Evolutionary conservation across 2,329 filamentous ascomycete species (phyloP).

Genomic region (Fonsecaea nubica): DNA sequence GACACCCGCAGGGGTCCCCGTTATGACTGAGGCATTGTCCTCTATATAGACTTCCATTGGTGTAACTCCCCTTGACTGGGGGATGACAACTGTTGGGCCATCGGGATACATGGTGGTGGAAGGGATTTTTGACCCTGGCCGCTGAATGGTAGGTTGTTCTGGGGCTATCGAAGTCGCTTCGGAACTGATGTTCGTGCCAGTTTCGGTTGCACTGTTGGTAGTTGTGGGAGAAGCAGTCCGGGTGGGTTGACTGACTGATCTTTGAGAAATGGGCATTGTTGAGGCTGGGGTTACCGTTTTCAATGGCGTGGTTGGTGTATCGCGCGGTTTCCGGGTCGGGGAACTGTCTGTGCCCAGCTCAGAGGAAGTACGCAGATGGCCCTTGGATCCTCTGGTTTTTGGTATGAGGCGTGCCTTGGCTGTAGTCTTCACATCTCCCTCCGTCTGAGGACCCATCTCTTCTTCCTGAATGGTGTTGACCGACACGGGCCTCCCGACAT

Average conservation of each 20-base stretch:
- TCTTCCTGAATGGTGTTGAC: constrained; percentile 43
- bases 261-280: constrained; percentile 34
- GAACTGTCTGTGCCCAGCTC: constrained; percentile 47
- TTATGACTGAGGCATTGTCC: constrained; percentile 36
- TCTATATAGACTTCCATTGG: constrained; percentile 48
- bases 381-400: constrained; percentile 51
- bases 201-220: constrained; percentile 45
- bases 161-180: constrained; percentile 56
- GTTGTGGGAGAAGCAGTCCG: constrained; percentile 46
- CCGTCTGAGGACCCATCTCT: constrained; percentile 41
- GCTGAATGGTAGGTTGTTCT: constrained; percentile 47
- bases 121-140: constrained; percentile 37
- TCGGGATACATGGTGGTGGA: constrained; percentile 13
- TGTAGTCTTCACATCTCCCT: constrained; percentile 44
- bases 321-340: constrained; percentile 44
- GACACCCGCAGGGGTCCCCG: constrained; percentile 41
- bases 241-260: constrained; percentile 47
- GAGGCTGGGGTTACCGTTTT: constrained; percentile 44
- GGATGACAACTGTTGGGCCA: constrained; percentile 16
- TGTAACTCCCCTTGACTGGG: constrained; percentile 40
- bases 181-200: constrained; percentile 43
- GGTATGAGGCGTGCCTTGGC: constrained; percentile 48
- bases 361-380: constrained; percentile 49
- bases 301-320: constrained; percentile 48
- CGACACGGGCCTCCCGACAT: constrained; percentile 41